phyloP scores from a whole-genome alignment of 2,329 filamentous ascomycete genomes.

The Hymenoscyphus albidus region DNA sequence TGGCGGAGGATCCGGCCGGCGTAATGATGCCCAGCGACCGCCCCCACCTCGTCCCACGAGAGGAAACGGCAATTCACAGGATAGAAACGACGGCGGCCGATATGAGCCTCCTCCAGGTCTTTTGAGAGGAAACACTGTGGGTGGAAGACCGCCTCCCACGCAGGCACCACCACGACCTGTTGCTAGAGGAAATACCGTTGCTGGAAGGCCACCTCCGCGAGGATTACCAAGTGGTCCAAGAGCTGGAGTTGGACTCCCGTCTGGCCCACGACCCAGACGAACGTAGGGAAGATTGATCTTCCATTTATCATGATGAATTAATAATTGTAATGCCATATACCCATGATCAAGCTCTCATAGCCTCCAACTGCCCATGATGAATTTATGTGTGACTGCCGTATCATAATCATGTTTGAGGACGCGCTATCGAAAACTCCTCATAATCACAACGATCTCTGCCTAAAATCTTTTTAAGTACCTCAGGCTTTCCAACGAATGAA shows the following conservation, averaged over 20 bases:
- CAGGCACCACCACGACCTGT: not conserved
- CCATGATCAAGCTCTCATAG: not conserved
- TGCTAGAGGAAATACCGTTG: constrained; percentile 1
- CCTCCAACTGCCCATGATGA: not conserved
- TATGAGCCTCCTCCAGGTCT: not conserved
- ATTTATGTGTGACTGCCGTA: not conserved
- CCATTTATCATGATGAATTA: not conserved
- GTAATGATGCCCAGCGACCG: not conserved
- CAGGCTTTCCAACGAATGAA: too few species aligned
- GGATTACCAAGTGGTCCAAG: constrained; percentile 3
- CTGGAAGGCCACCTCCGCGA: not conserved
- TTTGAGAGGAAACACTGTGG: not conserved
- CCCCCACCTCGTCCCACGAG: not conserved
- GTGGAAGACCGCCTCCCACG: not conserved
- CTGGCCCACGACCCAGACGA: not conserved
- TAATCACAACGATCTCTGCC: not conserved
- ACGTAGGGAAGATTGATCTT: not conserved
- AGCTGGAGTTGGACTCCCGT: not conserved
- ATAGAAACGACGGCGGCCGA: not conserved
- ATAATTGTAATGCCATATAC: not conserved
- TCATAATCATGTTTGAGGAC: not conserved
- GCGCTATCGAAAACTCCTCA: not conserved
- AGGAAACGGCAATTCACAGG: not conserved
- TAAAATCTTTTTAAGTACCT: too few species aligned
- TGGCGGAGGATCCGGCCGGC: not conserved